phyloP scores from a whole-genome alignment of 371 early-diverging fungal species.

The Syncephalastrum monosporum region DNA sequence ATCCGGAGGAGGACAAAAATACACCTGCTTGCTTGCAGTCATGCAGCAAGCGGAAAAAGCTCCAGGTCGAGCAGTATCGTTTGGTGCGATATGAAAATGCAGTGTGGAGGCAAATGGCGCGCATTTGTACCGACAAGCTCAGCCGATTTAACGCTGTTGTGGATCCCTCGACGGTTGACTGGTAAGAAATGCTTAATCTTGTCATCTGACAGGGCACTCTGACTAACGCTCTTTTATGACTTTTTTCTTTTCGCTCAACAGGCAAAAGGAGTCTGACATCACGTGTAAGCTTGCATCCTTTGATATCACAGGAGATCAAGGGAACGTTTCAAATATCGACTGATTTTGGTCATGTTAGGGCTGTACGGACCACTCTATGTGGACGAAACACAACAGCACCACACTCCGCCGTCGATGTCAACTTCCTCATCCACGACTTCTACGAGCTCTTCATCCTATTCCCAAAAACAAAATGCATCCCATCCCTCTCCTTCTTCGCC shows the following conservation, averaged over 20 bases:
- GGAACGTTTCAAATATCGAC: neutral
- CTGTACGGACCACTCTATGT: slow-evolving; percentile 38
- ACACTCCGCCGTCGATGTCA: slow-evolving; percentile 1
- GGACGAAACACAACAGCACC: slow-evolving; percentile 8
- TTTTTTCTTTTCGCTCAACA: slow-evolving; percentile 3
- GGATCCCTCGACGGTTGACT: slow-evolving; percentile 35
- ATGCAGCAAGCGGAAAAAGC: slow-evolving; percentile 1
- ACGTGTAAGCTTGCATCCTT: slow-evolving; percentile 23
- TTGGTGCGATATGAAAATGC: slow-evolving; percentile 35
- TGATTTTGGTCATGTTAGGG: slow-evolving; percentile 22
- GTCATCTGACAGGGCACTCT: neutral
- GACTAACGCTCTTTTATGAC: neutral
- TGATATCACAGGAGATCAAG: slow-evolving; percentile 3
- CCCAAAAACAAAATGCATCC: neutral
- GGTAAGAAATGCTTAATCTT: slow-evolving; percentile 20
- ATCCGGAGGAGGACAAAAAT: too few relatives aligned
- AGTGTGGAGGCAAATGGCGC: slow-evolving; percentile 42
- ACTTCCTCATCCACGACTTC: neutral
- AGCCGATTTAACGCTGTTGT: slow-evolving; percentile 26
- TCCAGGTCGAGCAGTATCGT: slow-evolving; percentile 20
- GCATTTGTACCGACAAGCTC: slow-evolving; percentile 27
- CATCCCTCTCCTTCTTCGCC: slow-evolving; percentile 1
- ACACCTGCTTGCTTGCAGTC: too few relatives aligned
- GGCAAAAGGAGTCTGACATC: slow-evolving; percentile 44
- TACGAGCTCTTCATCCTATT: neutral